phyloP scores from a whole-genome alignment of 306 rosid genomes.

The Luffa aegyptiaca region DNA sequence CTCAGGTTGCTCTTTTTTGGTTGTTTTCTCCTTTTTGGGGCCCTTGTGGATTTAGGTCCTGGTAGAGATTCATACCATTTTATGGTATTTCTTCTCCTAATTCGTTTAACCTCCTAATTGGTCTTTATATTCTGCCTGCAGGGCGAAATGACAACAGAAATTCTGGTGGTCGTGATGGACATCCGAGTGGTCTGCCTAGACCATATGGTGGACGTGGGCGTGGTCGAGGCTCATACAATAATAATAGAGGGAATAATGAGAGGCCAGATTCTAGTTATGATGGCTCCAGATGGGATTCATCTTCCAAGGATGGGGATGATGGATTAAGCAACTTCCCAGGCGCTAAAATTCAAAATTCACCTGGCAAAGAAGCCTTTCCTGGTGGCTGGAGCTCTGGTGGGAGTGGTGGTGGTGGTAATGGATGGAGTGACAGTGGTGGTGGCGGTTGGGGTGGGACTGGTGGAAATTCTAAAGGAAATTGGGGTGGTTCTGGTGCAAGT shows the following conservation, averaged over 20 bases:
- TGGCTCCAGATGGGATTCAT: constrained; percentile 55
- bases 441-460: neutral
- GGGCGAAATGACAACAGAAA: constrained; percentile 26
- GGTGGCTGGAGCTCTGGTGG: constrained; percentile 64
- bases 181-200: constrained; percentile 87
- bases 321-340: constrained; percentile 63
- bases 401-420: constrained; percentile 17
- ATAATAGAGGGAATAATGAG: constrained; percentile 51
- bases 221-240: constrained; percentile 58
- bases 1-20: neutral
- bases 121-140: constrained; percentile 2
- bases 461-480: neutral
- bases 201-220: constrained; percentile 69
- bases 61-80: neutral
- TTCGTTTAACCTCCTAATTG: neutral
- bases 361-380: constrained; percentile 85
- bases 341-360: constrained; percentile 71
- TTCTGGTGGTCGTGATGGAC: constrained; percentile 14
- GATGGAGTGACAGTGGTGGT: neutral
- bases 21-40: neutral
- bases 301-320: constrained; percentile 50
- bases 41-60: neutral
- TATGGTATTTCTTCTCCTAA: neutral
- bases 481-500: neutral
- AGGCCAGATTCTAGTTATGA: constrained; percentile 58